A percentile compares a stretch with the other conserved stretches of the same genome.
Conservation (phyloP, 208 protist species). For the Crithidia fasciculata region DNA sequence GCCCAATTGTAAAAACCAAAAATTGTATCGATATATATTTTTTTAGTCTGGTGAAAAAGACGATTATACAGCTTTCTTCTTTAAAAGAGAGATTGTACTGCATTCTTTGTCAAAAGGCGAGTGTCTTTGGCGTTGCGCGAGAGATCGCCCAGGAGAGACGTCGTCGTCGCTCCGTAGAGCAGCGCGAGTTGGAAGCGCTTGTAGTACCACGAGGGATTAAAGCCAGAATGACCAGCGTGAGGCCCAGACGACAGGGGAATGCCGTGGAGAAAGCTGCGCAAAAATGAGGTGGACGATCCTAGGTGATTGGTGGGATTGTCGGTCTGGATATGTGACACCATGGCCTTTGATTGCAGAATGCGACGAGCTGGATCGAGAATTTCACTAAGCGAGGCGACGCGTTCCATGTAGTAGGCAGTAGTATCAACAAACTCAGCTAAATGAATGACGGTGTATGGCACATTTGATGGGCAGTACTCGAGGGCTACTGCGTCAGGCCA, state of each 20-base stretch:
- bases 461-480: slow-evolving; percentile 66
- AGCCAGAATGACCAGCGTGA: slow-evolving; percentile 33
- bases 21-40: slow-evolving; percentile 11
- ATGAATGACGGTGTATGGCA: slow-evolving; percentile 70
- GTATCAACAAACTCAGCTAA: slow-evolving; percentile 78
- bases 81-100: too few relatives aligned
- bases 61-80: slow-evolving; percentile 22
- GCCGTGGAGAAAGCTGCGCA: slow-evolving; percentile 53
- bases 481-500: slow-evolving; percentile 73
- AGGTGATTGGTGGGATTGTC: background rate
- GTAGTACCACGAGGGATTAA: slow-evolving; percentile 60
- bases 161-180: slow-evolving; percentile 52
- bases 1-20: background rate
- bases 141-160: slow-evolving; percentile 75
- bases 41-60: slow-evolving; percentile 39
- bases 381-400: slow-evolving; percentile 48
- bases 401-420: slow-evolving; percentile 76
- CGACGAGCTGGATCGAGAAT: slow-evolving; percentile 43
- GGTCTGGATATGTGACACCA: slow-evolving; percentile 40
- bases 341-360: slow-evolving; percentile 46
- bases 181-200: slow-evolving; percentile 52
- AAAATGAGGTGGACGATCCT: slow-evolving; percentile 33
- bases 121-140: slow-evolving; percentile 54
- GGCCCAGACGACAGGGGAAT: slow-evolving; percentile 78
- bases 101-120: slow-evolving; percentile 28